Conservation (phyloP, 176 grass and related monocot genomes). For the Calamus simplicifolius region DNA sequence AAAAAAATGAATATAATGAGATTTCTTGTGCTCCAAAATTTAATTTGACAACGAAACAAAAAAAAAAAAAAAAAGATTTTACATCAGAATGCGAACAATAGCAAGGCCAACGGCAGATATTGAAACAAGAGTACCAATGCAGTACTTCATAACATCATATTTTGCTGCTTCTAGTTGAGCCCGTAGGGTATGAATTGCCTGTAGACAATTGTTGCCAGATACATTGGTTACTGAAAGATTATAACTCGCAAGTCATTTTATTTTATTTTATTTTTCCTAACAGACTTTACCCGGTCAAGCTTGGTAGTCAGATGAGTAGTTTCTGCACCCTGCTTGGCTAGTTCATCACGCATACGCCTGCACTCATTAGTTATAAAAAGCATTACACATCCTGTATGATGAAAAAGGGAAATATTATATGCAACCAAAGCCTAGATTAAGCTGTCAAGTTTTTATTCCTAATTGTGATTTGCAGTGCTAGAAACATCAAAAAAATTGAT, state of each 20-base stretch:
- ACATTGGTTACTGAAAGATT: no score
- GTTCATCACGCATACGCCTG: slow-evolving; percentile 86
- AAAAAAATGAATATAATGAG: no score
- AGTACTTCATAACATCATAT: slow-evolving; percentile 99
- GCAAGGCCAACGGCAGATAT: slow-evolving; percentile 17
- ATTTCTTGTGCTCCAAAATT: no score
- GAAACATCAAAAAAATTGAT: no score
- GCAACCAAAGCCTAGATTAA: no score
- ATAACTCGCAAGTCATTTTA: no score
- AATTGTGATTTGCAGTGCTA: no score
- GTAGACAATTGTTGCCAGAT: slow-evolving; percentile 1
- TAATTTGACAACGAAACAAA: background rate
- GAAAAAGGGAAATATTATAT: no score
- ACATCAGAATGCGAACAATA: slow-evolving; percentile 20
- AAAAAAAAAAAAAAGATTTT: slow-evolving; percentile 10
- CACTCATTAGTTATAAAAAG: background rate
- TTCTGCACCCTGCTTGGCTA: slow-evolving; percentile 72
- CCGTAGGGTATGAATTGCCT: slow-evolving; percentile 83
- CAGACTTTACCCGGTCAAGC: slow-evolving; percentile 58
- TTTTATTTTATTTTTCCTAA: background rate
- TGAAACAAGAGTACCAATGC: slow-evolving; percentile 86
- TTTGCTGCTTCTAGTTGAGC: slow-evolving; percentile 85
- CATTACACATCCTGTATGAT: no score
- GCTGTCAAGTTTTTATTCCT: no score
- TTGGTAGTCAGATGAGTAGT: slow-evolving; percentile 82